A percentile compares a stretch with the other conserved stretches of the same genome.
These are phyloP conservation scores for Rhododendron ferrugineum DNA, from an alignment of 148 eudicot genomes.

Conservation along the genomic window DNA sequence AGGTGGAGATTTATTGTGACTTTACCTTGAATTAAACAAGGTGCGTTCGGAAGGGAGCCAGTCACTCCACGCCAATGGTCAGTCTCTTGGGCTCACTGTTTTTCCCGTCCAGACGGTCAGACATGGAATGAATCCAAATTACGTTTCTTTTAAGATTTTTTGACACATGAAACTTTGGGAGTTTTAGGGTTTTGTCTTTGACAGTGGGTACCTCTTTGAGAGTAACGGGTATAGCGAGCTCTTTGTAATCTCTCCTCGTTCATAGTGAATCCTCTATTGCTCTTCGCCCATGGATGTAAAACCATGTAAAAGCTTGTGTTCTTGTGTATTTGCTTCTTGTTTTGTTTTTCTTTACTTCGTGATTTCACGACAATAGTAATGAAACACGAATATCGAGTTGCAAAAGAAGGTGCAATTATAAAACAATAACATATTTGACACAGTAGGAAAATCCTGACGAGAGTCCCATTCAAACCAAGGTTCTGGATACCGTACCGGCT, in stretches of 20 bases:
- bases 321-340: background rate
- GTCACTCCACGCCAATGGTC: background rate
- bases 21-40: background rate
- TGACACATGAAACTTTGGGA: background rate
- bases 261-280: background rate
- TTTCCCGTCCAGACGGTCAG: background rate
- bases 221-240: background rate
- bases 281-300: background rate
- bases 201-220: background rate
- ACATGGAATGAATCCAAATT: background rate
- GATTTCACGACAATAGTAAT: background rate
- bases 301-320: background rate
- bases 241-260: background rate
- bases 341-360: background rate
- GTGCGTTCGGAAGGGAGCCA: background rate
- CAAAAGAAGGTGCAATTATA: background rate
- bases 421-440: background rate
- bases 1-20: background rate
- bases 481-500: too few species aligned
- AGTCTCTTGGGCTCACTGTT: background rate
- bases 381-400: background rate
- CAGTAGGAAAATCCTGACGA: background rate
- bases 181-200: background rate
- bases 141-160: background rate
- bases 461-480: background rate